Evolutionary conservation across 441 rosid species (phyloP).

Genomic region (Arabidopsis lyrata): DNA sequence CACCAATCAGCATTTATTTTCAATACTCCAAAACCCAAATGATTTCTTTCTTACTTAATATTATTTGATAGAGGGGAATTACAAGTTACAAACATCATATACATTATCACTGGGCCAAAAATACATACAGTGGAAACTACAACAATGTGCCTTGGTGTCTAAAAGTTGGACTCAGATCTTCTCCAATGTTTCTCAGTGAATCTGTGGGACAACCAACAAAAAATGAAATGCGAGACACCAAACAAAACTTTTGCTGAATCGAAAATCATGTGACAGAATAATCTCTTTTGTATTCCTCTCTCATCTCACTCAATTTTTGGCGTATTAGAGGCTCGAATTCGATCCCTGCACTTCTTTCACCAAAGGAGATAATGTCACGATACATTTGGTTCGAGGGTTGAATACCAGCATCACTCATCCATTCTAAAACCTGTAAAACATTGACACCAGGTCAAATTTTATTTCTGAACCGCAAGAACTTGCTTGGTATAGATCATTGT

Average conservation of each 20-base stretch:
- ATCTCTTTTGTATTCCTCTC: slow-evolving; percentile 26
- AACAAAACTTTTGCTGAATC: background rate
- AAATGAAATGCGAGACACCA: slow-evolving; percentile 13
- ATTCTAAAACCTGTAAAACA: slow-evolving; percentile 68
- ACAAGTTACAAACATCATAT: slow-evolving; percentile 13
- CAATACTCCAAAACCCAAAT: background rate
- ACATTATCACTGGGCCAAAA: background rate
- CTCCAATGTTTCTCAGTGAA: slow-evolving; percentile 31
- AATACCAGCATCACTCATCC: slow-evolving; percentile 81
- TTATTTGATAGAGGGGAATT: too few relatives aligned
- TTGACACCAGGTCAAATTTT: background rate
- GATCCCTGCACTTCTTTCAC: slow-evolving; percentile 66
- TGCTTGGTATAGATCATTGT: slow-evolving; percentile 3
- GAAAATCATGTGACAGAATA: background rate
- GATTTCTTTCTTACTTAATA: too few relatives aligned
- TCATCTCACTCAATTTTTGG: slow-evolving; percentile 63
- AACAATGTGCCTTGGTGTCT: slow-evolving; percentile 10
- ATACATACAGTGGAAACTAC: slow-evolving; percentile 21
- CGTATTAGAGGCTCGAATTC: slow-evolving; percentile 62
- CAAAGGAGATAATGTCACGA: slow-evolving; percentile 63
- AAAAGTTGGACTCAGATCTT: slow-evolving; percentile 9
- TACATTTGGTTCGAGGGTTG: slow-evolving; percentile 73
- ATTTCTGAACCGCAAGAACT: slow-evolving; percentile 6
- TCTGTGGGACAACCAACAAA: slow-evolving; percentile 19
- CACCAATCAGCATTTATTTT: background rate